Percentiles rank a stretch among this genome's conserved stretches.
These are phyloP conservation scores for Microdochium paspali DNA, from an alignment of 2,329 filamentous ascomycete species.

Conservation along the genomic window DNA sequence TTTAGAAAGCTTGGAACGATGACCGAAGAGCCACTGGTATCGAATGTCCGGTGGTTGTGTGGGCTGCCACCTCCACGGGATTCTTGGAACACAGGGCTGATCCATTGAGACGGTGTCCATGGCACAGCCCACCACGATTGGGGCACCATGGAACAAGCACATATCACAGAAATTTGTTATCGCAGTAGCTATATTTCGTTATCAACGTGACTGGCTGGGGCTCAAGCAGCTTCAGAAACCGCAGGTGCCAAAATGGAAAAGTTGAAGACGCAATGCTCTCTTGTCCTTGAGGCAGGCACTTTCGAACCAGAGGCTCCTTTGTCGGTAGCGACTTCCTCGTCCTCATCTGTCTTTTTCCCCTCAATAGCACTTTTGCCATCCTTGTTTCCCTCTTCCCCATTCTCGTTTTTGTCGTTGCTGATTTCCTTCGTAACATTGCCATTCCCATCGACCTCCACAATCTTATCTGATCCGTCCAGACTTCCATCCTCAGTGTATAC, in stretches of 20 bases:
- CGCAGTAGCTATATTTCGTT: too few species aligned
- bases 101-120: too few species aligned
- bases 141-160: too few species aligned
- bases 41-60: too few species aligned
- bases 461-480: conserved; percentile 42
- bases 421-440: conserved; percentile 34
- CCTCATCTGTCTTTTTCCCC: conserved; percentile 1
- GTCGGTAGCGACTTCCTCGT: conserved; percentile 2
- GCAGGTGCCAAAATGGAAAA: conserved; percentile 19
- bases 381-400: conserved; percentile 16
- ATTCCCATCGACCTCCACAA: conserved; percentile 43
- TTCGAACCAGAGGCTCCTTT: not conserved
- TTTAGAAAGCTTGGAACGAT: too few species aligned
- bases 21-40: too few species aligned
- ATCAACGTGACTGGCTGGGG: too few species aligned
- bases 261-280: conserved; percentile 13
- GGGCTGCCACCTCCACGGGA: too few species aligned
- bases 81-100: too few species aligned
- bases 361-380: conserved; percentile 5
- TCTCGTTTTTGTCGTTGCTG: conserved; percentile 23
- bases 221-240: not conserved
- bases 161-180: too few species aligned
- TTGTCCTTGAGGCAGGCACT: not conserved
- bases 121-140: too few species aligned
- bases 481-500: conserved; percentile 66